These are phyloP conservation scores for Cupressus sempervirens DNA, from an alignment of 75 land plant genomes.

Conservation along the genomic window DNA sequence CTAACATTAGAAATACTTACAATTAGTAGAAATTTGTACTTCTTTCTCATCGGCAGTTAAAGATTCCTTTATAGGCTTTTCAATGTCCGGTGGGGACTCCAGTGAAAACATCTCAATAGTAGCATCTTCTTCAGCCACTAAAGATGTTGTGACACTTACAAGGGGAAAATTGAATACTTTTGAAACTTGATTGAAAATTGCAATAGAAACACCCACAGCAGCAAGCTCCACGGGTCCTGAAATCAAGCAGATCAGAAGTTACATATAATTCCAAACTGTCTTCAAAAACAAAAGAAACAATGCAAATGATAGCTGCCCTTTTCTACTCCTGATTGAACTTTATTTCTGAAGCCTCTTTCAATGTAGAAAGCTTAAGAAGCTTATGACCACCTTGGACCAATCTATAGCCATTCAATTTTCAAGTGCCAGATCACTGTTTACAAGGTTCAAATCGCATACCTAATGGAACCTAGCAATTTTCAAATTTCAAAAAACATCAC, in stretches of 20 bases:
- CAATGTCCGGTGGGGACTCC: background rate
- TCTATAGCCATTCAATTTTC: background rate
- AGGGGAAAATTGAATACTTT: slow-evolving; percentile 49
- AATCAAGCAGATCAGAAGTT: slow-evolving; percentile 1
- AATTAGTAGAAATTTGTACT: slow-evolving; percentile 1
- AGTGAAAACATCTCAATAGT: background rate
- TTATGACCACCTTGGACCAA: background rate
- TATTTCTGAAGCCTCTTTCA: background rate
- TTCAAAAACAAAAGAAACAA: background rate
- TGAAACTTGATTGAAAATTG: slow-evolving; percentile 59
- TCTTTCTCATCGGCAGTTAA: background rate
- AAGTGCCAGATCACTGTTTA: background rate
- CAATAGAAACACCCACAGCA: slow-evolving; percentile 69
- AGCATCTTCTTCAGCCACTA: slow-evolving; percentile 61
- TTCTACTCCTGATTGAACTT: background rate
- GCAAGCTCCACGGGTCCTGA: slow-evolving; percentile 65
- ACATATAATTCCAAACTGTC: background rate
- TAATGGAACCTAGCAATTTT: background rate
- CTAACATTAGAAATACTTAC: background rate
- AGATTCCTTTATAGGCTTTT: background rate
- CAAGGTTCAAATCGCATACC: background rate
- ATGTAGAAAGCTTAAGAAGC: background rate
- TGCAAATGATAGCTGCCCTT: background rate
- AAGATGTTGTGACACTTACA: slow-evolving; percentile 65
- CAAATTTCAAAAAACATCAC: background rate